These are phyloP conservation scores for Acrasis kona DNA, from an alignment of 78 protist genomes.

Conservation along the genomic window DNA sequence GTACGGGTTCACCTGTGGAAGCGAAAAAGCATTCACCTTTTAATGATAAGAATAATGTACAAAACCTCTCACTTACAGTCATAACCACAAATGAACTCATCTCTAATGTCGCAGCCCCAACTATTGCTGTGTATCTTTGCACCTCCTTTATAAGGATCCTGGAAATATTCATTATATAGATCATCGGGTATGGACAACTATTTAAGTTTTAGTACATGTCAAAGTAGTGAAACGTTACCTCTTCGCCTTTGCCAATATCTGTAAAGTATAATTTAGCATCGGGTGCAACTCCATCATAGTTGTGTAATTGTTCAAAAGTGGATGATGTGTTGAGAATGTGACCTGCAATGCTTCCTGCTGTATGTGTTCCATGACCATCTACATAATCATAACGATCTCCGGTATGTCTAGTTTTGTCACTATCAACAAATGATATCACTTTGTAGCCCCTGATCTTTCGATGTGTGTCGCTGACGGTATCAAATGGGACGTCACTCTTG, in stretches of 20 bases:
- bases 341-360: slow-evolving; percentile 18
- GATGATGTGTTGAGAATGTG: neutral
- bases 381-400: neutral
- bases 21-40: too few relatives aligned
- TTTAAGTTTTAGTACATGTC: too few relatives aligned
- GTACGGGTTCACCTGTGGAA: neutral
- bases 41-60: neutral
- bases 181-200: neutral
- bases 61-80: neutral
- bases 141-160: neutral
- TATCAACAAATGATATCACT: neutral
- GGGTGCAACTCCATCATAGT: slow-evolving; percentile 20
- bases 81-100: neutral
- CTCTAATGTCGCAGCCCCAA: slow-evolving; percentile 3
- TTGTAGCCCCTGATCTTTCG: slow-evolving; percentile 22
- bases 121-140: neutral
- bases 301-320: neutral
- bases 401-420: neutral
- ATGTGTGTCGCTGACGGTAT: slow-evolving; percentile 9
- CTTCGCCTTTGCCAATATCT: slow-evolving; percentile 18
- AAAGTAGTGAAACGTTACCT: neutral
- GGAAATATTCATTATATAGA: neutral
- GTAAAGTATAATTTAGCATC: slow-evolving; percentile 22
- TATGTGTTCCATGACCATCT: slow-evolving; percentile 47
- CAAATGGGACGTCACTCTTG: neutral